Percentiles rank a stretch among this genome's conserved stretches.
Evolutionary conservation across 2,329 filamentous ascomycete genomes (phyloP).

Genomic region (Pseudogymnoascus sp.): DNA sequence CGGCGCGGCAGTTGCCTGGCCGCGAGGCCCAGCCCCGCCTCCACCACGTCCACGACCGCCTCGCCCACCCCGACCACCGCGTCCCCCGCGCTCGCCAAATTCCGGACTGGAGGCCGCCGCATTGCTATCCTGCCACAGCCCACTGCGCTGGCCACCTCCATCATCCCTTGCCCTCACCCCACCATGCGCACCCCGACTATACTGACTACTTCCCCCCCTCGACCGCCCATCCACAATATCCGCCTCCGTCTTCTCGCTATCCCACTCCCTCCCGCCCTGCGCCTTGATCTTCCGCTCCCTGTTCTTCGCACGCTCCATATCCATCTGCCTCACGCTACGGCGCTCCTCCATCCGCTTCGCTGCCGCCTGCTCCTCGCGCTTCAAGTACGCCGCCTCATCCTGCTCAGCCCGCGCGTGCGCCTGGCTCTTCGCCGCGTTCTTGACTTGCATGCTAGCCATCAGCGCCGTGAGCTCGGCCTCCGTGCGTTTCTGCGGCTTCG

Average conservation of each 20-base stretch:
- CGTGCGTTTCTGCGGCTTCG: slow-evolving; percentile 51
- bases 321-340: slow-evolving; percentile 19
- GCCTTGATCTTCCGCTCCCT: slow-evolving; percentile 27
- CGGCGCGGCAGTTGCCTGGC: neutral
- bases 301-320: slow-evolving; percentile 29
- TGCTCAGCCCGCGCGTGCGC: slow-evolving; percentile 58
- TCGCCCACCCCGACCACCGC: slow-evolving; percentile 17
- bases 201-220: slow-evolving; percentile 10
- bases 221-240: slow-evolving; percentile 24
- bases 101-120: slow-evolving; percentile 16
- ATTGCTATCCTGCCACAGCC: slow-evolving; percentile 12
- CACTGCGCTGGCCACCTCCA: slow-evolving; percentile 9
- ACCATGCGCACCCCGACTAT: neutral
- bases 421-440: slow-evolving; percentile 50
- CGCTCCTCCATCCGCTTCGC: slow-evolving; percentile 38
- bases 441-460: slow-evolving; percentile 52
- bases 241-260: slow-evolving; percentile 25
- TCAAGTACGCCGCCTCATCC: slow-evolving; percentile 55
- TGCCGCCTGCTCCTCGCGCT: slow-evolving; percentile 51
- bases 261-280: slow-evolving; percentile 28
- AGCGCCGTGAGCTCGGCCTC: slow-evolving; percentile 54
- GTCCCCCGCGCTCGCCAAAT: slow-evolving; percentile 10
- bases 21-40: neutral
- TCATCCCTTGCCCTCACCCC: slow-evolving; percentile 7
- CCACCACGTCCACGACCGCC: slow-evolving; percentile 16